Base-by-base conservation (phyloP, 2,329 filamentous ascomycete genomes). In the Fusarium oxysporum region DNA sequence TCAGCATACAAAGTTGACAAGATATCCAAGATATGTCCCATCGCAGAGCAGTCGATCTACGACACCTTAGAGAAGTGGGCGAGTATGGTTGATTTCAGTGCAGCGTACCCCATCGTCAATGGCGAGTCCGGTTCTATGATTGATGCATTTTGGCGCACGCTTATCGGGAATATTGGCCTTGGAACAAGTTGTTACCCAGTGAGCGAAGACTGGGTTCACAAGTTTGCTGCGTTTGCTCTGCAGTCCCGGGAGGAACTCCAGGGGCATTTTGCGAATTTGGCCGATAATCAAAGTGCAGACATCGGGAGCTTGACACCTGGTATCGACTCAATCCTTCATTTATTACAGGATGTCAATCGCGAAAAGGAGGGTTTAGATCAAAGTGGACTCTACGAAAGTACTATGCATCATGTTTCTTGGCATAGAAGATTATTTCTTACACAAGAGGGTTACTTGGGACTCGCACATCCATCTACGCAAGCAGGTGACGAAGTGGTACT, bases 181-280 rank as follows among this genome's bases (percentile, higher is more conserved):
- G 19, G 50, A 28, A 16, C 23, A 38, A 25, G 5, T 0, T 1
- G 1, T 21, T 54, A 54, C 19, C 23, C 50, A 2, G 33, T 53
- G 1, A 9, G 1, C 2, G 9, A 38, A 38, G 19, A 28, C 1
- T 54, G 50, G 33, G 5, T 8, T 12, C 3, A 12, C 6, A 54
- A n/a, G 1, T 54, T 54, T 5, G 1, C 23, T 1, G 33, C 19
- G 0, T 54, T 54, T 38, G 5, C 10, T 2, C 12, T 54, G 13
- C 23, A 54, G 4, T 23, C 50, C 1, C 13, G 10, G 5, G 5
- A 16, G 7, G 9, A 17, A 17, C 13, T 54, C 7, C 33, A 5
- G 23, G 3, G 4, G 9, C 6, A 16, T 2, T 4, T 28, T 37
- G 2, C 6, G 1, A 25, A 1, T 4, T 37, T 13, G 6, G 0